Evolutionary conservation across 192 early-diverging fungal genomes (phyloP).

Genomic region (Helicostylum pulchrum): DNA sequence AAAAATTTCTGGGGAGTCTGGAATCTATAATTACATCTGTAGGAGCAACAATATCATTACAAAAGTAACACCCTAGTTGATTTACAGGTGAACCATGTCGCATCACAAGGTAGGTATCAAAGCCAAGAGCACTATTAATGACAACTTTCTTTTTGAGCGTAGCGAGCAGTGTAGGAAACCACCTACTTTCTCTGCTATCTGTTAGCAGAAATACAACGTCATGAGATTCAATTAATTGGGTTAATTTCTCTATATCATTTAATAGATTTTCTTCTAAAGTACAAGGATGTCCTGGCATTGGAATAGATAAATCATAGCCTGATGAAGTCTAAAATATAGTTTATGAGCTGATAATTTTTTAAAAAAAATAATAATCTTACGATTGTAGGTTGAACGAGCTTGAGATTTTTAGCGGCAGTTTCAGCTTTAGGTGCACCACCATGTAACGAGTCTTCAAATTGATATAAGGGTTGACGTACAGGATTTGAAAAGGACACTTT

Average conservation of each 20-base stretch:
- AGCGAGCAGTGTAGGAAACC: constrained; percentile 90
- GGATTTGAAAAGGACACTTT: constrained; percentile 95
- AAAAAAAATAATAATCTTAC: no score
- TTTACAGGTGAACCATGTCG: constrained; percentile 73
- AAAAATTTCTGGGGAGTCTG: not conserved
- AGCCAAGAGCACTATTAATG: constrained; percentile 92
- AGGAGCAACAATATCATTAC: constrained; percentile 98
- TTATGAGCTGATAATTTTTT: not conserved
- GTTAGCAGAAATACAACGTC: constrained; percentile 91
- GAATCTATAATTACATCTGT: constrained; percentile 65
- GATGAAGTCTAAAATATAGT: not conserved
- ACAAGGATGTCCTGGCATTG: constrained; percentile 95
- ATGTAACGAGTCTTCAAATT: constrained; percentile 83
- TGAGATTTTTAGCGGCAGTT: constrained; percentile 77
- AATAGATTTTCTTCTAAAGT: constrained; percentile 38
- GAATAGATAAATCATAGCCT: constrained; percentile 74
- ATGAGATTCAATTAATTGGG: constrained; percentile 65
- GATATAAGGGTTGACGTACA: constrained; percentile 89
- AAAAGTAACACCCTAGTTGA: constrained; percentile 93
- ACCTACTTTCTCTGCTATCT: constrained; percentile 93
- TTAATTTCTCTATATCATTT: constrained; percentile 53
- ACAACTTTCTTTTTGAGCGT: constrained; percentile 74
- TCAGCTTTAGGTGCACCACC: constrained; percentile 86
- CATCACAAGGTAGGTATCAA: constrained; percentile 96
- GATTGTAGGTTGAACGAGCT: constrained; percentile 77